Base-by-base conservation (phyloP, 495 filamentous ascomycete species). In the Penicillium lagena region DNA sequence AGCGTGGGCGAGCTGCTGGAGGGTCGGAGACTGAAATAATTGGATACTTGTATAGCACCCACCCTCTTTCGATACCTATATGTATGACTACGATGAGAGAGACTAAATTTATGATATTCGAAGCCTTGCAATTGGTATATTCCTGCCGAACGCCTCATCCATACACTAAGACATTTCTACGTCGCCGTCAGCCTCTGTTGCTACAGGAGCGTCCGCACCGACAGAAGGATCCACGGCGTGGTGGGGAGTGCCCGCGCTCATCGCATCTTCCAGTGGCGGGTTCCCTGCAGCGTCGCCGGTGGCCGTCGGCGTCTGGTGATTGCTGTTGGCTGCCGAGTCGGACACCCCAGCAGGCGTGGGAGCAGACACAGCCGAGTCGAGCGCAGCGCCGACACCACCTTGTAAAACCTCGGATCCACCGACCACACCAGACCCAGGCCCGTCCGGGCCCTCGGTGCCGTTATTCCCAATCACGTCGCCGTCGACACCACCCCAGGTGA, bases 401-500 rank as follows among this genome's bases (percentile, higher is more conserved):
- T 67, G 63, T 10, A 68, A 32, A 5, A 66, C 61, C 9, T 68
- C 66, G 0, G 68, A 54, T 35, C 66, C 63, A 12, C 64, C 63
- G 13, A 71, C 63, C 14, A 49, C 62, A 9, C 59, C 60, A 36
- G 54, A 50, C 7, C 56, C 58, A 15, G 58, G 40, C 15, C 50
- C 60, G 36, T 64, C 58, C 12, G 61, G 39, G 30, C 60, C 59
- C 2, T 61, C 59, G 2, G 56, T 49, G 22, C 47, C 50, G 27
- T 52, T 54, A 34, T 64, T 66, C 11, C 49, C 52, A 31, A 70
- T 61, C 15, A 70, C 54, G 33, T 70, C 56, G 28, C 63, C 63
- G 30, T 71, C 64, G 14, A 68, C 52, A n/a, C 63, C 64, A 13
- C 70, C 66, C 70, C 70, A 73, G 8, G 69, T 60, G 12, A 67